Evolutionary conservation across 192 early-diverging fungal species (phyloP).

Genomic region (Backusella luteola): DNA sequence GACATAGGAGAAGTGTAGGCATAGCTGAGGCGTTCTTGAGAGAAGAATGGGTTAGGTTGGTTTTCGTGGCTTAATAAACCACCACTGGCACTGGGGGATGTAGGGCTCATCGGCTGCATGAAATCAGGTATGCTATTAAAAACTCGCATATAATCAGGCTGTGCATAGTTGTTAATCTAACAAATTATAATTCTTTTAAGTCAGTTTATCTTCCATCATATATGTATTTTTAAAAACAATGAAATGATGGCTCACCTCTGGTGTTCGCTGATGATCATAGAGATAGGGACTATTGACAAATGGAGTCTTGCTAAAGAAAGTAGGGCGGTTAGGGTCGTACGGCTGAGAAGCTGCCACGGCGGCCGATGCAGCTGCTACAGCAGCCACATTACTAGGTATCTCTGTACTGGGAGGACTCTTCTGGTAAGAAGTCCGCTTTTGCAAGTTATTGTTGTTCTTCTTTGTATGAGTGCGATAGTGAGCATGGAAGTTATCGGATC

Average conservation of each 20-base stretch:
- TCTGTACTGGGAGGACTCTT: background rate
- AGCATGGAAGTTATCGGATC: slow-evolving; percentile 77
- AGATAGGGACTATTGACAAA: background rate
- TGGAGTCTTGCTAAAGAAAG: background rate
- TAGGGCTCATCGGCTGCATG: background rate
- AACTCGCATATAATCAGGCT: background rate
- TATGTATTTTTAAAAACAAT: background rate
- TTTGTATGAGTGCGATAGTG: slow-evolving; percentile 73
- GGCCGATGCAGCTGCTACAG: background rate
- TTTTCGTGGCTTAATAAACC: background rate
- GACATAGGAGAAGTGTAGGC: background rate
- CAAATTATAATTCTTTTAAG: background rate
- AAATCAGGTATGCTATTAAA: slow-evolving; percentile 3
- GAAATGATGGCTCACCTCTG: background rate
- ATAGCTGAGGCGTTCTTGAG: background rate
- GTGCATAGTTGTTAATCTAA: slow-evolving; percentile 4
- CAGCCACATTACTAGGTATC: background rate
- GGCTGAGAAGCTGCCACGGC: background rate
- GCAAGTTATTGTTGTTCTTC: slow-evolving; percentile 39
- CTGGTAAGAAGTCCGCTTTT: slow-evolving; percentile 24
- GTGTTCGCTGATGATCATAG: background rate
- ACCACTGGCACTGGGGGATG: background rate
- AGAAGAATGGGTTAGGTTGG: background rate
- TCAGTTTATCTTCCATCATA: background rate
- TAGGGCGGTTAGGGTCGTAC: background rate